Conservation (phyloP, 192 early-diverging fungal species). For the Coemansia sp. region DNA sequence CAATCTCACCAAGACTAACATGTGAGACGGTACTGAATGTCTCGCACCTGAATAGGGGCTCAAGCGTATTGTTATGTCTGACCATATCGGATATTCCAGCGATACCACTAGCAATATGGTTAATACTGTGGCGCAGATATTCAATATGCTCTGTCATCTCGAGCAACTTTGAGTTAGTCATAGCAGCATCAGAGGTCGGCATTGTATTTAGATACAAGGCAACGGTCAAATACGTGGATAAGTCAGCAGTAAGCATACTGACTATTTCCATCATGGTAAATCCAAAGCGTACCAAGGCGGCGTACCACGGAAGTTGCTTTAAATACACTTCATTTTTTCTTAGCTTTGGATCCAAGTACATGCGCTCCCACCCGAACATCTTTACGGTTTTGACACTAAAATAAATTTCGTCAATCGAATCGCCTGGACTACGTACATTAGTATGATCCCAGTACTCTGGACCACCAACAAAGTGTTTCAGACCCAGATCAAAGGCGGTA, state of each 20-base stretch:
- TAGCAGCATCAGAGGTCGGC: not conserved
- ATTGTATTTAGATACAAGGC: not conserved
- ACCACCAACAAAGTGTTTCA: not conserved
- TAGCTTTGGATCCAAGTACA: not conserved
- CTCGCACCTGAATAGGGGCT: not conserved
- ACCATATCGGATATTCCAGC: no score
- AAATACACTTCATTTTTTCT: not conserved
- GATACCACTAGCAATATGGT: no score
- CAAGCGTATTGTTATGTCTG: not conserved
- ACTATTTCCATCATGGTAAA: not conserved
- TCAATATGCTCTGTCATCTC: not conserved
- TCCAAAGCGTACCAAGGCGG: not conserved
- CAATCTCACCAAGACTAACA: no score
- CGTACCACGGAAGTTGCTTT: conserved; percentile 1
- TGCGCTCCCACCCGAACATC: conserved; percentile 8
- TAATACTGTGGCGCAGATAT: not conserved
- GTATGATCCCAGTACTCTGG: not conserved
- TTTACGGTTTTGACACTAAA: not conserved
- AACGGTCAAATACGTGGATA: conserved; percentile 1
- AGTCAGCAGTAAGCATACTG: not conserved
- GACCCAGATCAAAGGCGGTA: no score
- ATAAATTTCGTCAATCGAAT: not conserved
- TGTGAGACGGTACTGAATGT: no score
- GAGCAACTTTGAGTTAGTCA: not conserved
- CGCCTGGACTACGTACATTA: not conserved